Evolutionary conservation across 2,329 filamentous ascomycete genomes (phyloP), one percentile per base, ranked within the genome.

Genomic region (Pseudodiploospora longispora): DNA sequence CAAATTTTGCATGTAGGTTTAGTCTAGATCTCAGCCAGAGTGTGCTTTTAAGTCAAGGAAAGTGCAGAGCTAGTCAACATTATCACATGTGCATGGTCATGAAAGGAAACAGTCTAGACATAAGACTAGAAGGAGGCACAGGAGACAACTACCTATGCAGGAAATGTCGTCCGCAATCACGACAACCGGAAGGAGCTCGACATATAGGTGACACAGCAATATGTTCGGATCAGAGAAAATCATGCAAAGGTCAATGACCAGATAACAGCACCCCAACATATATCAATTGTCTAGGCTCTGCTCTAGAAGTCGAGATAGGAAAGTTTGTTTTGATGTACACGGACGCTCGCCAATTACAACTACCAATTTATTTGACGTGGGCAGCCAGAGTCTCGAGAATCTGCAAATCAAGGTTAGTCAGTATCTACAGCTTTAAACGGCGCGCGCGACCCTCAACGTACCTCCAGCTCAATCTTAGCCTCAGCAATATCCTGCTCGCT

Each of bases 381-480:
- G 83, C 81, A 71, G 89, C 83, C 60, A 93, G 77, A 66, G 80
- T 86, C 78, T 93, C 87, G 58, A 93, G 76, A 61, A 91, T 84
- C 85, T 90, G 53, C 37, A 41, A 30, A 36, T 19, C 39, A 6
- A 10, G 5, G 19, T 48, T 7, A 47, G 41, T 43, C 19, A 19
- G 19, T 19, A 3, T 19, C 19, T 19, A 31, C 12, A 19, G n/a
- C 30, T 4, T 30, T 31, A 27, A 37, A 10, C 6, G 7, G 27
- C 6, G 29, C 36, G 27, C 9, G n/a, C 8, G 27, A 4, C 30
- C 5, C 19, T 36, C 19, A 12, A 57, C 61, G 27, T 50, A 95
- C 91, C 88, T 98, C 93, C 58, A 98, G 74, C 79, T 97, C 91
- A 67, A 98, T 91, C 82, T 96, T 97, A 56, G 93, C 93, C 82